These are phyloP conservation scores for Fusarium bulbicola DNA, from an alignment of 2,329 filamentous ascomycete genomes.

Conservation along the genomic window DNA sequence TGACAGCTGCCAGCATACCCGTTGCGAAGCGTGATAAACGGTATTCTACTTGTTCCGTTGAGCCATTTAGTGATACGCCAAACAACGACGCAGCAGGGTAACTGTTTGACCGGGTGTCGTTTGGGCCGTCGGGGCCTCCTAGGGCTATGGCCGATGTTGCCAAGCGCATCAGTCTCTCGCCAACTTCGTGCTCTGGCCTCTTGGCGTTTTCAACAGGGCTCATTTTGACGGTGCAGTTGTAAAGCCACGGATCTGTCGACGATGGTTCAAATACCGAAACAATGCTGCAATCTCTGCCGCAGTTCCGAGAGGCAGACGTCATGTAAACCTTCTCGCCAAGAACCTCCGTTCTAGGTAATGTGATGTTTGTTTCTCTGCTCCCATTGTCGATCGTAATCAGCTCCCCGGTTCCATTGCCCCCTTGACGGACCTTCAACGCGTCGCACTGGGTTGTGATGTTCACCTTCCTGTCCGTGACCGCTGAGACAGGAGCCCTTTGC, in stretches of 20 bases:
- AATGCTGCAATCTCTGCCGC: background rate
- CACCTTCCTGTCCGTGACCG: background rate
- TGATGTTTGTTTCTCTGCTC: background rate
- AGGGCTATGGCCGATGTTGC: background rate
- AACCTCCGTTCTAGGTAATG: background rate
- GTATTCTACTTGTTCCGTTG: background rate
- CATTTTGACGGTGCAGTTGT: background rate
- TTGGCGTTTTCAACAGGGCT: background rate
- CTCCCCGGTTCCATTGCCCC: background rate
- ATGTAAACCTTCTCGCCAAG: background rate
- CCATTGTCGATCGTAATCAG: background rate
- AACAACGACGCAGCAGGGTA: fast-evolving
- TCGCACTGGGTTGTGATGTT: background rate
- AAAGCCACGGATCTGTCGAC: background rate
- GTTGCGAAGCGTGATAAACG: background rate
- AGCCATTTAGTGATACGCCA: background rate
- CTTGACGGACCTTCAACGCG: background rate
- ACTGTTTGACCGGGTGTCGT: background rate
- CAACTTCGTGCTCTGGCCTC: background rate
- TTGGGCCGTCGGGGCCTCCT: background rate
- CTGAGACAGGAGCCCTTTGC: fast-evolving
- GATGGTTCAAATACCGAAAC: background rate
- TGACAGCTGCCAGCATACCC: background rate
- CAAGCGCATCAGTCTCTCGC: background rate
- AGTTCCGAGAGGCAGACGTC: background rate